Evolutionary conservation across 163 green algal species (phyloP).

Genomic region (Smithsoniella earleae): DNA sequence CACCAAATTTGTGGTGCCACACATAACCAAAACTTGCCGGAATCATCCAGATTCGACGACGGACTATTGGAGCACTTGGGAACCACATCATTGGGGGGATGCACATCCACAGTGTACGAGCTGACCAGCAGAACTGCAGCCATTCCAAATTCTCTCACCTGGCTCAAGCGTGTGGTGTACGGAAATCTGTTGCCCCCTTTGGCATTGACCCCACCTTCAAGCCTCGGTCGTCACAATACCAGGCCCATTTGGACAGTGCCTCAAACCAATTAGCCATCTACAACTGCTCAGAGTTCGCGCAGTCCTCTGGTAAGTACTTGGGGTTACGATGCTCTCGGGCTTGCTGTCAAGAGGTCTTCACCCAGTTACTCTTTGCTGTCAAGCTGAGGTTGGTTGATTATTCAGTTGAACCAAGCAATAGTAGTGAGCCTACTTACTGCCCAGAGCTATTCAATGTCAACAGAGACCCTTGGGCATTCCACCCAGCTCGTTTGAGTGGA

Average conservation of each 20-base stretch:
- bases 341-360: too few species aligned
- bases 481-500: background rate
- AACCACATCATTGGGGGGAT: constrained; percentile 16
- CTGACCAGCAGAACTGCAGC: too few species aligned
- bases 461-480: background rate
- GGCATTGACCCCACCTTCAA: constrained; percentile 3
- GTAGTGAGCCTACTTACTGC: too few species aligned
- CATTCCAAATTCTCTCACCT: too few species aligned
- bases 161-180: too few species aligned
- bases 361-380: background rate
- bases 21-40: background rate
- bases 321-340: too few species aligned
- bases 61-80: background rate
- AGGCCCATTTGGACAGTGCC: background rate
- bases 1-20: too few species aligned
- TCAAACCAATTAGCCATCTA: background rate
- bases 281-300: constrained; percentile 25
- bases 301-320: too few species aligned
- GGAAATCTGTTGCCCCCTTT: too few species aligned
- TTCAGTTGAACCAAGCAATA: too few species aligned
- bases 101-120: background rate
- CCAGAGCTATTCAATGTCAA: background rate
- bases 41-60: background rate
- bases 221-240: background rate
- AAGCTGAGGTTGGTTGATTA: too few species aligned